Evolutionary conservation across 768 basidiomycete species (phyloP).

Genomic region (Phaeolepiota aurea): DNA sequence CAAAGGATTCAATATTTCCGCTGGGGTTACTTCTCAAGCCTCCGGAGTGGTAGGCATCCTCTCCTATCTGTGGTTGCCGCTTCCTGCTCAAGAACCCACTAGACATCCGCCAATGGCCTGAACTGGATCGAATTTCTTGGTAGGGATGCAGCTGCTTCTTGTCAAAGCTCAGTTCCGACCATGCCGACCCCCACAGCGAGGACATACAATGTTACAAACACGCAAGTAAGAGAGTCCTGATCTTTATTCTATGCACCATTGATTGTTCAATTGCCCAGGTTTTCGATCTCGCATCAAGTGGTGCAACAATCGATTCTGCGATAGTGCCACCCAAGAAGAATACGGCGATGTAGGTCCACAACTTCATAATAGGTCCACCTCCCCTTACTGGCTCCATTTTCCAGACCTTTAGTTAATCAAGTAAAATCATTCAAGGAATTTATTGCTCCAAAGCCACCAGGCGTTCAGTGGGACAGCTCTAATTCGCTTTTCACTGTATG

Average conservation of each 20-base stretch:
- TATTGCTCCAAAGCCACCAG: slow-evolving; percentile 31
- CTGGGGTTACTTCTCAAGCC: slow-evolving; percentile 39
- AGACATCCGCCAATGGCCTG: slow-evolving; percentile 58
- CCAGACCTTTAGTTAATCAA: slow-evolving; percentile 45
- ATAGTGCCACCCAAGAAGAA: slow-evolving; percentile 32
- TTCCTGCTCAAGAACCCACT: too few relatives aligned
- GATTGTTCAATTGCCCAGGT: slow-evolving; percentile 13
- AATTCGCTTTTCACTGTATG: slow-evolving; percentile 53
- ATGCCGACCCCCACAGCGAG: slow-evolving; percentile 21
- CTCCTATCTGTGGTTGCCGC: too few relatives aligned
- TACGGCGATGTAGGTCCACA: not conserved
- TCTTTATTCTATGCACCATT: not conserved
- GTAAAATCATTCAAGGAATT: slow-evolving; percentile 41
- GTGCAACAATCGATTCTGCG: slow-evolving; percentile 48
- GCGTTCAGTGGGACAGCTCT: slow-evolving; percentile 39
- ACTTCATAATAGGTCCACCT: not conserved
- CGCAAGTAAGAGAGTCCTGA: slow-evolving; percentile 31
- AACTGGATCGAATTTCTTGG: slow-evolving; percentile 54
- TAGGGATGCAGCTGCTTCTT: too few relatives aligned
- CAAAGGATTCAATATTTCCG: slow-evolving; percentile 48
- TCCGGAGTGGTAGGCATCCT: slow-evolving; percentile 41
- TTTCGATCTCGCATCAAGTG: slow-evolving; percentile 47
- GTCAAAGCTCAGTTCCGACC: slow-evolving; percentile 1
- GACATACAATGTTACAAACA: slow-evolving; percentile 47
- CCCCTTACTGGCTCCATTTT: too few relatives aligned